Conservation (phyloP, 2,329 filamentous ascomycete genomes). For the Emmonsiellopsis sp. region DNA sequence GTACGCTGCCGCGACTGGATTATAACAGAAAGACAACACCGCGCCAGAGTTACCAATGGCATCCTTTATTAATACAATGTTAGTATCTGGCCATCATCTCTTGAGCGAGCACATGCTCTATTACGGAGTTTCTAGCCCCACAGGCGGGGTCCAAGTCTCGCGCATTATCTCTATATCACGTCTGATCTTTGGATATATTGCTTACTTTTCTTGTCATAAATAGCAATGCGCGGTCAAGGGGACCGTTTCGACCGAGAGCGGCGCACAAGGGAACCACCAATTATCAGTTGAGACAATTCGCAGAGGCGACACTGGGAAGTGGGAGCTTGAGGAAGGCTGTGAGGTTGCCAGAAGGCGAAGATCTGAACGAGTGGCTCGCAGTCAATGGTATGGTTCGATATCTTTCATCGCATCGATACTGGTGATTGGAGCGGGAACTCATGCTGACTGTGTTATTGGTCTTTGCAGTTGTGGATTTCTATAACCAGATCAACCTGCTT, state of each 20-base stretch:
- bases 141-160: slow-evolving; percentile 7
- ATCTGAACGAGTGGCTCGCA: slow-evolving; percentile 95
- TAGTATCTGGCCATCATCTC: slow-evolving; percentile 35
- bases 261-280: slow-evolving; percentile 76
- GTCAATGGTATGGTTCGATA: slow-evolving; percentile 65
- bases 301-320: slow-evolving; percentile 89
- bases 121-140: slow-evolving; percentile 20
- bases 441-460: slow-evolving; percentile 17
- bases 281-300: slow-evolving; percentile 95
- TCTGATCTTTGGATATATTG: not conserved
- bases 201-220: slow-evolving; percentile 8
- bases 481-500: slow-evolving; percentile 98
- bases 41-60: slow-evolving; percentile 43
- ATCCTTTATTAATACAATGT: slow-evolving; percentile 76
- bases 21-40: not conserved
- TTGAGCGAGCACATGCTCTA: slow-evolving; percentile 8
- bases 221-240: slow-evolving; percentile 79
- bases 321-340: slow-evolving; percentile 94
- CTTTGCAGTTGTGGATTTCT: slow-evolving; percentile 89
- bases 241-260: slow-evolving; percentile 82
- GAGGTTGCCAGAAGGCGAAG: slow-evolving; percentile 92
- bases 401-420: not conserved
- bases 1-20: not conserved
- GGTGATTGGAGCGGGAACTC: not conserved
- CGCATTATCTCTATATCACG: slow-evolving; percentile 11